Percentiles rank a stretch among this genome's conserved stretches.
Evolutionary conservation across 2,329 filamentous ascomycete species (phyloP).

Genomic region (Dactylonectria estremocensis): DNA sequence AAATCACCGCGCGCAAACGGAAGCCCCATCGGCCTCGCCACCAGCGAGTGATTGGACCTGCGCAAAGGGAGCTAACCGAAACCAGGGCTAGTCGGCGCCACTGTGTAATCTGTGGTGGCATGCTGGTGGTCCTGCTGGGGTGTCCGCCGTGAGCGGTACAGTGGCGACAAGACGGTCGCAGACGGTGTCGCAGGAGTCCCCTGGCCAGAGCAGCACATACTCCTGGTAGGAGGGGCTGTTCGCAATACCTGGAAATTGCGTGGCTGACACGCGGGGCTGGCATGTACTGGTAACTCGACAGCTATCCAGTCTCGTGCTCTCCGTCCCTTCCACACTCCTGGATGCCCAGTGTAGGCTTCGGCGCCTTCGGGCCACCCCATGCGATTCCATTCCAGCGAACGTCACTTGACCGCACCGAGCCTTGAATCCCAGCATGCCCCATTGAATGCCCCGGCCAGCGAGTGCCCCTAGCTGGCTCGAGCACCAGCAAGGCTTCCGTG

Average conservation of each 20-base stretch:
- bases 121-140: constrained; percentile 41
- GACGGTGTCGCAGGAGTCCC: constrained; percentile 41
- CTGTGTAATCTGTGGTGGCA: constrained; percentile 51
- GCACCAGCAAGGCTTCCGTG: constrained; percentile 23
- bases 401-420: constrained; percentile 47
- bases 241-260: constrained; percentile 37
- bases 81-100: constrained; percentile 43
- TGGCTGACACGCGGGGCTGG: constrained; percentile 26
- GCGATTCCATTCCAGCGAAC: constrained; percentile 40
- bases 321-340: constrained; percentile 30
- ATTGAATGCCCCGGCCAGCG: constrained; percentile 8
- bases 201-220: constrained; percentile 37
- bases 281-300: constrained; percentile 41
- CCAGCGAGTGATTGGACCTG: constrained; percentile 52
- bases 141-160: constrained; percentile 41
- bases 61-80: constrained; percentile 39
- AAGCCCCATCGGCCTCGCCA: constrained; percentile 51
- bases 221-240: constrained; percentile 40
- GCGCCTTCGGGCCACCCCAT: constrained; percentile 42
- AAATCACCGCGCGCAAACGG: constrained; percentile 48
- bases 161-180: constrained; percentile 29
- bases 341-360: constrained; percentile 44
- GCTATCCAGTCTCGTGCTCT: constrained; percentile 39
- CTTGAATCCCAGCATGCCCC: constrained; percentile 28
- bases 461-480: constrained; percentile 30